phyloP scores from a whole-genome alignment of 2,329 filamentous ascomycete genomes.

The Tricladium varicosporioides region DNA sequence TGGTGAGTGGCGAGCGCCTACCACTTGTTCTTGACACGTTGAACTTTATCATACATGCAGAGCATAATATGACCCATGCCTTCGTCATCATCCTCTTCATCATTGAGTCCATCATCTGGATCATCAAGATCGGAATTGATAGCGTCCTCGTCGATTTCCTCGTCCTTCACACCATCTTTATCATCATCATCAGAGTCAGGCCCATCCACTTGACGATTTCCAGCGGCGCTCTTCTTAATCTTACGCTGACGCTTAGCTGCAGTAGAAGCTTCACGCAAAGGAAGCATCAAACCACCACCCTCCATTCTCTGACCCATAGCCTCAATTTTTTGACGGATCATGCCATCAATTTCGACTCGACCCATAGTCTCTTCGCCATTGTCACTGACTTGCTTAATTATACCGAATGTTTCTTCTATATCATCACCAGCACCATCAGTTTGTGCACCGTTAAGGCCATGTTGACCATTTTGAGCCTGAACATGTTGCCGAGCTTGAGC shows the following conservation, averaged over 20 bases:
- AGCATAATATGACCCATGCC: slow-evolving; percentile 88
- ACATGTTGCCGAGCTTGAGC: slow-evolving; percentile 37
- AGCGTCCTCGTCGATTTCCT: slow-evolving; percentile 80
- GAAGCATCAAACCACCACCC: slow-evolving; percentile 73
- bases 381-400: slow-evolving; percentile 57
- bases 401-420: slow-evolving; percentile 50
- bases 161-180: slow-evolving; percentile 54
- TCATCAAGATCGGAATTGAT: slow-evolving; percentile 99
- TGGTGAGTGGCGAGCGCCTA: slow-evolving; percentile 34
- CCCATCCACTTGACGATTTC: slow-evolving; percentile 54
- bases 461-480: slow-evolving; percentile 32
- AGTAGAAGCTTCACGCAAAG: slow-evolving; percentile 46
- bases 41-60: slow-evolving; percentile 99
- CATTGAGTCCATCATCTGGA: slow-evolving; percentile 78
- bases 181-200: slow-evolving; percentile 56
- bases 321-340: slow-evolving; percentile 68
- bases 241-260: slow-evolving; percentile 38
- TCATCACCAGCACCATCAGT: slow-evolving; percentile 70
- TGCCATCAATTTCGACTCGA: slow-evolving; percentile 62
- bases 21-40: slow-evolving; percentile 99
- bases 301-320: slow-evolving; percentile 67
- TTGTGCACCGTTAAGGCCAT: slow-evolving; percentile 55
- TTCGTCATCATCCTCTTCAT: slow-evolving; percentile 86
- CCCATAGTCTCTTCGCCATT: slow-evolving; percentile 56
- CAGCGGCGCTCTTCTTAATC: slow-evolving; percentile 18